Evolutionary conservation across 2,329 filamentous ascomycete genomes (phyloP), one percentile per base, ranked within the genome.

Genomic region (Xylaria sp.): DNA sequence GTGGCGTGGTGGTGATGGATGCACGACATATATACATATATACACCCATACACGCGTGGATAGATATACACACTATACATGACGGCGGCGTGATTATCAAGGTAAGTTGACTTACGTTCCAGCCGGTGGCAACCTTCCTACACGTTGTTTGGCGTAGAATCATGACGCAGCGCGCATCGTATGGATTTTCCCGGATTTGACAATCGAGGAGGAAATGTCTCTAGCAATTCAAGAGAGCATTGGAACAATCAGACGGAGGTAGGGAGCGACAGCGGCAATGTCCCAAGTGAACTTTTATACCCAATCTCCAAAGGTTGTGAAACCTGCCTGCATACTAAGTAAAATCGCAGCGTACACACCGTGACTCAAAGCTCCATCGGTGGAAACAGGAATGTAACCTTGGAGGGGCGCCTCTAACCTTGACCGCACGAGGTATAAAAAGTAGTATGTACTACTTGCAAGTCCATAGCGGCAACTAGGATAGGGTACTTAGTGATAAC

Each of bases 111-210:
- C 79, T 72, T 69, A 82, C 81, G 74, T 80, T 78, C 46, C 76
- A 78, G 73, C 75, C 76, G 66, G 75, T 77, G 67, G 75, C 75
- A 71, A 77, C 81, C 76, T 80, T 82, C 73, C 80, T 84, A 79
- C 78, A 81, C 72, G 79, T 77, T 73, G 77, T 76, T 70, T 69
- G 78, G 78, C 81, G 78, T 66, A 78, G 78, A 71, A 78, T 81
- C 84, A 85, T 85, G 67, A 73, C 67, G 73, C 69, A 70, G 60
- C 63, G 65, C 55, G 67, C 76, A 76, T 76, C 57, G 55, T 75
- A 70, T 73, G 63, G 60, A 41, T 44, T 41, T 25, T 20, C 52
- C 28, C 39, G 15, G 31, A 62, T 41, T n/a, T 55, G 18, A 12
- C 20, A 59, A 58, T 56, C 18, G 66, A 60, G 59, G 54, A 58